phyloP scores from a whole-genome alignment of 169 alveolate species.

The Babesia bigemina region DNA sequence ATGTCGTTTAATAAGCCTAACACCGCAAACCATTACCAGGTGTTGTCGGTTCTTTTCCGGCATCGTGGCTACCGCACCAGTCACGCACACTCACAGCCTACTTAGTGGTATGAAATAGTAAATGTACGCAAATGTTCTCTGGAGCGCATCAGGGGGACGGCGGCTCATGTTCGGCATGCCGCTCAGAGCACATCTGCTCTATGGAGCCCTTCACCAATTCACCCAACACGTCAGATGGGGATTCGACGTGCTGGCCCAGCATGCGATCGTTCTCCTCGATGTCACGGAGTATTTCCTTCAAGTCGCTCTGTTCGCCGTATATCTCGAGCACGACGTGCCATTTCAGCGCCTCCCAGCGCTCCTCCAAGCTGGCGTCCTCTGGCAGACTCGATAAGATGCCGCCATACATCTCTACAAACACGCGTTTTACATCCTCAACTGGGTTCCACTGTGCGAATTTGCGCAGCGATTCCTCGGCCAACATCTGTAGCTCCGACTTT shows the following conservation, averaged over 20 bases:
- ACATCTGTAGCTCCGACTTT: conserved; percentile 50
- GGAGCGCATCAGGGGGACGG: too few relatives aligned
- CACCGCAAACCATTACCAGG: too few relatives aligned
- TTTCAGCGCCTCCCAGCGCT: conserved; percentile 59
- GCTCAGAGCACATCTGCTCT: too few relatives aligned
- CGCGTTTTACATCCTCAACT: conserved; percentile 21
- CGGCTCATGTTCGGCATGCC: too few relatives aligned
- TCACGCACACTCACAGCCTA: too few relatives aligned
- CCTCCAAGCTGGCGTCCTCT: conserved; percentile 1
- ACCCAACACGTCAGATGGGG: neutral
- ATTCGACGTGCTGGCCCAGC: conserved; percentile 7
- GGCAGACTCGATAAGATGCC: conserved; percentile 1
- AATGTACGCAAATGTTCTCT: too few relatives aligned
- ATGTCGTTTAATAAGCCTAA: too few relatives aligned
- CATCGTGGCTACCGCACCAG: too few relatives aligned
- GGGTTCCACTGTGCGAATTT: conserved; percentile 62
- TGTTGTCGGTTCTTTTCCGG: too few relatives aligned
- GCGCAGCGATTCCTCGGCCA: conserved; percentile 62
- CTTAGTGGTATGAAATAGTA: too few relatives aligned
- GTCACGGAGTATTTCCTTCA: conserved; percentile 48
- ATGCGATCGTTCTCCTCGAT: conserved; percentile 31
- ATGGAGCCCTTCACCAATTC: conserved; percentile 1
- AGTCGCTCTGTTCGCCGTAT: conserved; percentile 63
- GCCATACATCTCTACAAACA: conserved; percentile 51
- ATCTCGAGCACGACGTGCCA: conserved; percentile 52